These are phyloP conservation scores for Striga asiatica DNA, from an alignment of 257 asterid species.

Conservation along the genomic window DNA sequence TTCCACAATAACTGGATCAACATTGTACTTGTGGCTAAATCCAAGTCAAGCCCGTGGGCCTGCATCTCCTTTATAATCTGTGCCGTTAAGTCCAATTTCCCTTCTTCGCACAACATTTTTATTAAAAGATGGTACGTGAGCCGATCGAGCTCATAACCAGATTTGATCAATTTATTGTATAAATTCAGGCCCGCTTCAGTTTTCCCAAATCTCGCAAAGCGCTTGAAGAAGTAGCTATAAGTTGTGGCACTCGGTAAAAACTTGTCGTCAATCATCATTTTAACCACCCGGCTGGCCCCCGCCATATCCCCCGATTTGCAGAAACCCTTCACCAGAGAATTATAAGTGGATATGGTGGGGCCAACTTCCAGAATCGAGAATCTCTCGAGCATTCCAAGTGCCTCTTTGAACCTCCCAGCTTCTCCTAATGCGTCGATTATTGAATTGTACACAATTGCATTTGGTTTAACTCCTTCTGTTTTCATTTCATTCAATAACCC, in stretches of 20 bases:
- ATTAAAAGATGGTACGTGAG: slow-evolving; percentile 65
- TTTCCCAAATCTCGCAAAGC: slow-evolving; percentile 50
- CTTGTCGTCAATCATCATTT: slow-evolving; percentile 52
- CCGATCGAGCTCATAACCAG: slow-evolving; percentile 61
- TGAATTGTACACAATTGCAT: slow-evolving; percentile 62
- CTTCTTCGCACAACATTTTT: slow-evolving; percentile 63
- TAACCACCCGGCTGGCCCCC: slow-evolving; percentile 60
- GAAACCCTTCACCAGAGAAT: slow-evolving; percentile 71
- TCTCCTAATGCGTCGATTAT: slow-evolving; percentile 81
- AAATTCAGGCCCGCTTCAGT: slow-evolving; percentile 61
- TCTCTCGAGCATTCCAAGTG: slow-evolving; percentile 61
- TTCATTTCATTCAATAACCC: slow-evolving; percentile 55
- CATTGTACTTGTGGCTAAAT: slow-evolving; percentile 73
- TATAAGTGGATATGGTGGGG: slow-evolving; percentile 71
- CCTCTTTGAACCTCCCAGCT: slow-evolving; percentile 75
- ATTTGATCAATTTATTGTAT: slow-evolving; percentile 39
- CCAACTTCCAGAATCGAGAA: slow-evolving; percentile 53
- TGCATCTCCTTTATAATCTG: slow-evolving; percentile 61
- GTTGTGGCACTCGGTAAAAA: slow-evolving; percentile 50
- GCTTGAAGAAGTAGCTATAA: slow-evolving; percentile 61
- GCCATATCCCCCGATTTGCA: slow-evolving; percentile 79
- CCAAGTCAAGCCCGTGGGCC: slow-evolving; percentile 62
- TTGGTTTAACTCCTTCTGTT: slow-evolving; percentile 44
- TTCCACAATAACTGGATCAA: slow-evolving; percentile 52
- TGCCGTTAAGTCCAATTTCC: slow-evolving; percentile 29